phyloP scores from a whole-genome alignment of 768 basidiomycete species.

The Trametes cubensis region DNA sequence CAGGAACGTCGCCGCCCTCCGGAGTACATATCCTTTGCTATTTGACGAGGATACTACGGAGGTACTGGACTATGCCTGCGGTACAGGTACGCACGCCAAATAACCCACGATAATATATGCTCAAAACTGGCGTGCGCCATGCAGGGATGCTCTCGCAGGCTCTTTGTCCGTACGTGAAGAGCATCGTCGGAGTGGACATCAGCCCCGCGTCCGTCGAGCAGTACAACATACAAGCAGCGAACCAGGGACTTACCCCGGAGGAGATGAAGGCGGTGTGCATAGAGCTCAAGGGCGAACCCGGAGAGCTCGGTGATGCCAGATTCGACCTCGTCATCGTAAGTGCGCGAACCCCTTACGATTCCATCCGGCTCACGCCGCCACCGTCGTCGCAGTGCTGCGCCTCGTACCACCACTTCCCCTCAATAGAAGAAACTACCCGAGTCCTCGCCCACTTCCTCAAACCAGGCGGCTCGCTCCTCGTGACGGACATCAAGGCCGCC shows the following conservation, averaged over 20 bases:
- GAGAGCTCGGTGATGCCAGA: constrained; percentile 52
- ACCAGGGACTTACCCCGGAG: constrained; percentile 65
- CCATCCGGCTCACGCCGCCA: not conserved
- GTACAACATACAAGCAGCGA: constrained; percentile 58
- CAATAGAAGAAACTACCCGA: constrained; percentile 52
- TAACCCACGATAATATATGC: no score
- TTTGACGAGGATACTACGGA: constrained; percentile 60
- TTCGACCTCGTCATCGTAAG: constrained; percentile 77
- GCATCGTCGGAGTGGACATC: constrained; percentile 76
- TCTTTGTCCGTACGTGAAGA: constrained; percentile 63
- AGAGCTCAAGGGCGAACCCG: constrained; percentile 50
- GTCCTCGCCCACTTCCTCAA: constrained; percentile 58
- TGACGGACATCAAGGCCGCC: constrained; percentile 53
- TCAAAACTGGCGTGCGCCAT: no score
- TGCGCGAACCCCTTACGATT: not conserved
- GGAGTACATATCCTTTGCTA: constrained; percentile 28
- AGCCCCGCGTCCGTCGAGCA: constrained; percentile 69
- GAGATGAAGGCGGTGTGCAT: constrained; percentile 71
- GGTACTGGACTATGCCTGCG: constrained; percentile 77
- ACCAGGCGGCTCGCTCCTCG: constrained; percentile 60
- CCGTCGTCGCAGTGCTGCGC: constrained; percentile 54
- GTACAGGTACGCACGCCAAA: constrained; percentile 50
- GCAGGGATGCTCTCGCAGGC: constrained; percentile 66
- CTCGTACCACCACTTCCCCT: constrained; percentile 66
- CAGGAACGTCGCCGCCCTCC: constrained; percentile 35